A percentile compares a stretch with the other conserved stretches of the same genome.
Conservation (phyloP, 164 flowering plant genomes). For the Annona cherimola region DNA sequence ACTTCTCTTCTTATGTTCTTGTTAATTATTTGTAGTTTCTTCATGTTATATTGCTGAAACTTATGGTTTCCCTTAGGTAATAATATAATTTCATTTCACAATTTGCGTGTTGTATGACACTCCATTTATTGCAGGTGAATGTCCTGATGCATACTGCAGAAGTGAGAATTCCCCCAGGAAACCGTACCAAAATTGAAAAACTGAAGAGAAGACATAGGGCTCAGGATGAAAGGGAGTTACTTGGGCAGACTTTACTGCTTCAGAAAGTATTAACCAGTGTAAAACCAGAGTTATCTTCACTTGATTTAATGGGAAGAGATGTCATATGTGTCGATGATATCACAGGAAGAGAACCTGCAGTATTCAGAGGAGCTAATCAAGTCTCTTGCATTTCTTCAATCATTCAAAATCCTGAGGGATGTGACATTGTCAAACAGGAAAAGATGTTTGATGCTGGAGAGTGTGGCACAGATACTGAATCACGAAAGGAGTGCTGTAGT, state of each 20-base stretch:
- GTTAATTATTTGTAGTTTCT: too few species aligned
- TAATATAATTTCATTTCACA: too few species aligned
- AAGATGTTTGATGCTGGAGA: conserved; percentile 17
- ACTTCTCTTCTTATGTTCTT: too few species aligned
- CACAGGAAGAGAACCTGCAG: conserved; percentile 11
- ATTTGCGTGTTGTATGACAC: background rate
- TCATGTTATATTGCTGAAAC: too few species aligned
- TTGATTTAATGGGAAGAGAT: conserved; percentile 24
- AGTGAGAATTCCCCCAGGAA: conserved; percentile 34
- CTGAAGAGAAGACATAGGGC: conserved; percentile 39
- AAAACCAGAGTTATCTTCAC: conserved; percentile 13
- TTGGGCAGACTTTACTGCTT: conserved; percentile 8
- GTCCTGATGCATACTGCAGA: conserved; percentile 56
- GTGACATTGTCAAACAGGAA: conserved; percentile 13
- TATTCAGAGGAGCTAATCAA: conserved; percentile 17
- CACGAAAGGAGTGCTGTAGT: conserved; percentile 16
- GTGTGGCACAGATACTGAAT: conserved; percentile 29
- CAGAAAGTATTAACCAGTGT: conserved; percentile 17
- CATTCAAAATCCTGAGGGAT: conserved; percentile 8
- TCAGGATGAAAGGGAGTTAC: conserved; percentile 27
- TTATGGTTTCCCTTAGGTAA: too few species aligned
- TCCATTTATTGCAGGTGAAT: conserved; percentile 45
- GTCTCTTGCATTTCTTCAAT: conserved; percentile 22
- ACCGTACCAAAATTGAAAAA: conserved; percentile 32
- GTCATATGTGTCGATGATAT: conserved; percentile 13